Percentiles rank a stretch among this genome's conserved stretches.
phyloP scores from a whole-genome alignment of 371 early-diverging fungal genomes.

The Sporodiniella umbellata region DNA sequence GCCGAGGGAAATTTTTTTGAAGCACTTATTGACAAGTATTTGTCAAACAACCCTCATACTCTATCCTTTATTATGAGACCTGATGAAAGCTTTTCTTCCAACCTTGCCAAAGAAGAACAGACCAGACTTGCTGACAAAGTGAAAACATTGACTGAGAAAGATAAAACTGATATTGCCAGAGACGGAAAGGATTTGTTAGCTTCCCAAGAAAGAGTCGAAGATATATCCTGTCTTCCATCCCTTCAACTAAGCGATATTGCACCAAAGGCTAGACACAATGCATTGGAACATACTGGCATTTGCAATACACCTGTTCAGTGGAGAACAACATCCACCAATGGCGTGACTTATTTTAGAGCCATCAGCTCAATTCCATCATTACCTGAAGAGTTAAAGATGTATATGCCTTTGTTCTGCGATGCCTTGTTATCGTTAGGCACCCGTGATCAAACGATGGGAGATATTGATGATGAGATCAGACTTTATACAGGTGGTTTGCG shows the following conservation, averaged over 20 bases:
- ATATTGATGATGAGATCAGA: conserved; percentile 86
- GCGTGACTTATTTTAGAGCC: conserved; percentile 84
- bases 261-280: conserved; percentile 55
- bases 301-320: conserved; percentile 67
- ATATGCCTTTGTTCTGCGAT: conserved; percentile 78
- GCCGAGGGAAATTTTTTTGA: conserved; percentile 69
- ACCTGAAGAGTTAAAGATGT: conserved; percentile 65
- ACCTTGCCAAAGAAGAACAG: conserved; percentile 62
- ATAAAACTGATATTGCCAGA: conserved; percentile 56
- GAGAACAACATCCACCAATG: conserved; percentile 85
- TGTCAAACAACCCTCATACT: conserved; percentile 75
- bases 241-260: conserved; percentile 75
- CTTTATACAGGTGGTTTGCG: conserved; percentile 84
- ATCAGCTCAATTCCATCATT: conserved; percentile 64
- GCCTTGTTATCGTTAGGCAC: conserved; percentile 88
- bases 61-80: conserved; percentile 85
- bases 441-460: conserved; percentile 66
- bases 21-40: conserved; percentile 66
- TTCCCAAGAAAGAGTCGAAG: conserved; percentile 74
- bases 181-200: conserved; percentile 60
- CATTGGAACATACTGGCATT: conserved; percentile 64
- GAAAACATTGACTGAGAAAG: conserved; percentile 51
- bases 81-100: conserved; percentile 56
- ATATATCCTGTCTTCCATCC: conserved; percentile 81
- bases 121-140: conserved; percentile 60